phyloP scores from a whole-genome alignment of 805 yeast species.

The Candida odintsovae region DNA sequence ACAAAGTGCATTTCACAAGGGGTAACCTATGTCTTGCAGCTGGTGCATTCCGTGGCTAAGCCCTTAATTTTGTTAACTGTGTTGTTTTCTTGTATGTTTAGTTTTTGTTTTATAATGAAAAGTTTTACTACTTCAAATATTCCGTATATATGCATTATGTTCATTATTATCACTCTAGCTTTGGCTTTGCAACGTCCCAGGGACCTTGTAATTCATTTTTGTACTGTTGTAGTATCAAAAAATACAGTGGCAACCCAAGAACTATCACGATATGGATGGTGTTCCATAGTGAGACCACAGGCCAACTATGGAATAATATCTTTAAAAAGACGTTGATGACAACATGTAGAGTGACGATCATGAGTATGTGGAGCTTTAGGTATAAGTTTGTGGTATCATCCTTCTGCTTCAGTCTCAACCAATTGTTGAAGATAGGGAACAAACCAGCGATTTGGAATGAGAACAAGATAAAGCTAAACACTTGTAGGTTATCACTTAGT shows the following conservation, averaged over 20 bases:
- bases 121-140: not conserved
- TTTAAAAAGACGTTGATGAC: constrained; percentile 29
- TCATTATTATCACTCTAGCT: constrained; percentile 13
- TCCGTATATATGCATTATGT: not conserved
- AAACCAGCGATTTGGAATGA: constrained; percentile 67
- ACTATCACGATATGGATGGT: constrained; percentile 40
- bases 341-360: constrained; percentile 6
- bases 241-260: constrained; percentile 63
- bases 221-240: constrained; percentile 65
- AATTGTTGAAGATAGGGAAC: constrained; percentile 63
- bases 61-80: no score
- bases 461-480: constrained; percentile 76
- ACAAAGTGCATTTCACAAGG: constrained; percentile 86
- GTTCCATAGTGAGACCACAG: constrained; percentile 44
- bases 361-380: not conserved
- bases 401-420: constrained; percentile 28
- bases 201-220: constrained; percentile 88
- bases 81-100: not conserved
- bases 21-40: constrained; percentile 89
- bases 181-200: constrained; percentile 85
- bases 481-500: constrained; percentile 63
- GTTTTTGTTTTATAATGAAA: not conserved
- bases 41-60: constrained; percentile 60
- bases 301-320: constrained; percentile 32
- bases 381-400: not conserved